phyloP scores from a whole-genome alignment of 352 stramenopile genomes.

The Phytophthora pistaciae region DNA sequence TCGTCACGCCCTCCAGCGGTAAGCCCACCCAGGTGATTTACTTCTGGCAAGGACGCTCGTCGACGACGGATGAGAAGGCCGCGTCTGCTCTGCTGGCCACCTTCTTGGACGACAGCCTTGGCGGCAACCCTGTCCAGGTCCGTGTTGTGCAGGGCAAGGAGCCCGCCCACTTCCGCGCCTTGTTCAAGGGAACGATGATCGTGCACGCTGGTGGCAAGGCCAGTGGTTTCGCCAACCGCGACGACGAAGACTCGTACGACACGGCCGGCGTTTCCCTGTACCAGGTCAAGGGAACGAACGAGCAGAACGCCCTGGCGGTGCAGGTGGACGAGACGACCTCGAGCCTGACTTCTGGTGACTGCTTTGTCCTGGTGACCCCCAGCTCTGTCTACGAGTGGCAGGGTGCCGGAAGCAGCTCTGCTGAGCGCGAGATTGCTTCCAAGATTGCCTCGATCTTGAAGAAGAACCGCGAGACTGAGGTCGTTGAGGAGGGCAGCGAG shows the following conservation, averaged over 20 bases:
- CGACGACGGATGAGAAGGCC: conserved; percentile 90
- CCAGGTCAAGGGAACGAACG: conserved; percentile 91
- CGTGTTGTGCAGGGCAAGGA: conserved; percentile 90
- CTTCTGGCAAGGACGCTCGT: conserved; percentile 93
- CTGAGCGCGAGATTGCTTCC: conserved; percentile 68
- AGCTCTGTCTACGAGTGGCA: conserved; percentile 82
- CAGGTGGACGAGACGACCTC: conserved; percentile 80
- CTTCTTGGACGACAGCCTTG: conserved; percentile 88
- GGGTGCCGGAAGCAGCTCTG: conserved; percentile 68
- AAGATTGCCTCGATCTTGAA: conserved; percentile 70
- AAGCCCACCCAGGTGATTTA: conserved; percentile 91
- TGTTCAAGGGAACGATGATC: conserved; percentile 94
- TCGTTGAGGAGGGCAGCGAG: conserved; percentile 71
- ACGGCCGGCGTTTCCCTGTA: conserved; percentile 89
- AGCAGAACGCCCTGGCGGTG: conserved; percentile 88
- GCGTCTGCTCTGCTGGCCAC: conserved; percentile 69
- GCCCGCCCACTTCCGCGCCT: conserved; percentile 84
- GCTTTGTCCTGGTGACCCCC: conserved; percentile 86
- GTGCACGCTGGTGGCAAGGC: conserved; percentile 90
- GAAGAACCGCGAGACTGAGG: conserved; percentile 57
- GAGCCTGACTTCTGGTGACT: conserved; percentile 91
- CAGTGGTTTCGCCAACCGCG: conserved; percentile 89
- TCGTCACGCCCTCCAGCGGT: conserved; percentile 64
- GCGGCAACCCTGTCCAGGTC: conserved; percentile 86
- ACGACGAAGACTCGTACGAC: conserved; percentile 87